Evolutionary conservation across 148 eudicot species (phyloP).

Genomic region (Rhododendron simsii): DNA sequence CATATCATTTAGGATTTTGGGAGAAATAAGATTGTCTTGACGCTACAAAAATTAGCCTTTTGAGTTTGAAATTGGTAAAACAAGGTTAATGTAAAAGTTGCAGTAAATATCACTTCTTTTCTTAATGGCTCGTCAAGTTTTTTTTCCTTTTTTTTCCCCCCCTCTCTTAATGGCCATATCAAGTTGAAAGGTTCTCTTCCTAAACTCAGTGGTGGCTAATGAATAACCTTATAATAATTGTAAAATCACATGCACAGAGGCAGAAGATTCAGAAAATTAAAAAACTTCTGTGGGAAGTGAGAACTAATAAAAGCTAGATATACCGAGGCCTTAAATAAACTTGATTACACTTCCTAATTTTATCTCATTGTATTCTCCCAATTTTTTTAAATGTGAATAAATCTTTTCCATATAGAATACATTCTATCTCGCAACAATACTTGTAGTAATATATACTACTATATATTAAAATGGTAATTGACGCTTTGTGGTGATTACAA

Average conservation of each 20-base stretch:
- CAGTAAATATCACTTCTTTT: no score
- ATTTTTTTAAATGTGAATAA: not conserved
- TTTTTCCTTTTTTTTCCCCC: no score
- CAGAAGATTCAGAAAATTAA: not conserved
- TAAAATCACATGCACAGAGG: not conserved
- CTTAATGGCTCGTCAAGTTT: no score
- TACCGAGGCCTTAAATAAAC: not conserved
- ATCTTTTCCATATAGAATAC: not conserved
- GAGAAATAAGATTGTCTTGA: not conserved
- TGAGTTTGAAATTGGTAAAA: no score
- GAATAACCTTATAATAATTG: not conserved
- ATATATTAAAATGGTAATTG: no score
- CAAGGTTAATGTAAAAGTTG: no score
- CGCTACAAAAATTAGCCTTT: not conserved
- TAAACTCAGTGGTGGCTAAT: not conserved
- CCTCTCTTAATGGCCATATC: not conserved
- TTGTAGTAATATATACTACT: no score
- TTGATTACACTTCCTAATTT: not conserved
- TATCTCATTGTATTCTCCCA: not conserved
- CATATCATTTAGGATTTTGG: not conserved
- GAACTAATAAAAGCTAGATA: conserved; percentile 2
- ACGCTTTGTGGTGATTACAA: no score
- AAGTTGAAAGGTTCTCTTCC: not conserved
- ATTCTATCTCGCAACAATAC: not conserved
- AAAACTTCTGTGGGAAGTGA: not conserved